phyloP scores from a whole-genome alignment of 441 rosid species.

The Codiaeum variegatum region DNA sequence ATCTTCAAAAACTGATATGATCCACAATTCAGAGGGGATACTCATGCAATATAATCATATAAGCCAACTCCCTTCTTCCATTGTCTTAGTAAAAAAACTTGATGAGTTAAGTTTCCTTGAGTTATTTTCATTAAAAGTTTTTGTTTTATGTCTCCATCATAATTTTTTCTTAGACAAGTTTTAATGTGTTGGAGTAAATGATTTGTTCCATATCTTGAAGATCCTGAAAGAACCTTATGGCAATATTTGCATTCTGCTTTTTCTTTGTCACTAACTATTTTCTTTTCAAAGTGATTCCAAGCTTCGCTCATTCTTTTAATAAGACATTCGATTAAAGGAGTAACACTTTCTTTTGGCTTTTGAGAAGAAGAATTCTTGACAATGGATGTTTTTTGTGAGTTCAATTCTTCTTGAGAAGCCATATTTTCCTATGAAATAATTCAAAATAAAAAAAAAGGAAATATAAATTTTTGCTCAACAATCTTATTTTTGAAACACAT shows the following conservation, averaged over 20 bases:
- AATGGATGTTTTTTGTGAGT: too few species aligned
- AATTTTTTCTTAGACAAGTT: neutral
- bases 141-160: neutral
- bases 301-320: neutral
- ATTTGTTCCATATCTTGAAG: neutral
- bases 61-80: neutral
- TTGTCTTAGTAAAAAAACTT: too few species aligned
- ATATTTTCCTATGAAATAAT: too few species aligned
- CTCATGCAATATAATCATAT: constrained; percentile 1
- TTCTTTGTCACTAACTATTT: neutral
- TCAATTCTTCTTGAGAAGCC: too few species aligned
- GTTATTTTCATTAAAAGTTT: too few species aligned
- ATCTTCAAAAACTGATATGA: neutral
- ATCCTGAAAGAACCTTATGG: neutral
- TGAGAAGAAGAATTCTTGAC: too few species aligned
- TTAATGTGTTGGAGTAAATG: neutral
- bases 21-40: neutral
- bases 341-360: too few species aligned
- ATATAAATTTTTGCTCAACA: too few species aligned
- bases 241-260: neutral
- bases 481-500: too few species aligned
- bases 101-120: neutral
- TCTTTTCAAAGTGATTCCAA: neutral
- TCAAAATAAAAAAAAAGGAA: too few species aligned
- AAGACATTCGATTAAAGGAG: too few species aligned